phyloP scores from a whole-genome alignment of 2,329 filamentous ascomycete genomes.

The Aspergillus pseudotamarii region DNA sequence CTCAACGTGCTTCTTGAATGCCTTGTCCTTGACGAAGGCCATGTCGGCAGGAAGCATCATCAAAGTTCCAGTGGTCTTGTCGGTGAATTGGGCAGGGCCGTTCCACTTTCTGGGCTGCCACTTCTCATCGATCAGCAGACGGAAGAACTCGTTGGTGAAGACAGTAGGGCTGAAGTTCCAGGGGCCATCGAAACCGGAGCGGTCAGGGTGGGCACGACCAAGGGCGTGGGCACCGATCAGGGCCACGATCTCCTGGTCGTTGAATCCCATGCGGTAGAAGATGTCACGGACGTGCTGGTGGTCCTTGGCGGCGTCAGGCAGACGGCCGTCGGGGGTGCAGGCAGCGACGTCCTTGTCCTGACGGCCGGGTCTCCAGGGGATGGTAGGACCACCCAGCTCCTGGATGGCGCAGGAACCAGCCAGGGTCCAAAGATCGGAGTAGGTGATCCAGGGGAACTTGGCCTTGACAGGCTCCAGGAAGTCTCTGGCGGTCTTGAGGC shows the following conservation, averaged over 20 bases:
- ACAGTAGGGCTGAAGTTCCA: constrained; percentile 93
- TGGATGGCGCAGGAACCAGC: constrained; percentile 83
- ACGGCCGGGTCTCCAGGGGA: constrained; percentile 89
- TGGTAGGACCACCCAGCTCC: constrained; percentile 87
- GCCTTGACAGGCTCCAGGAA: constrained; percentile 91
- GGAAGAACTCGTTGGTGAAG: constrained; percentile 94
- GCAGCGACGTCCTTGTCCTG: constrained; percentile 74
- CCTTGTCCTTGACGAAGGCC: constrained; percentile 83
- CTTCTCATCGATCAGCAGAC: constrained; percentile 84
- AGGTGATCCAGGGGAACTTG: constrained; percentile 92
- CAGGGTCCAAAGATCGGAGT: constrained; percentile 97
- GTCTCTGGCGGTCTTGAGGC: constrained; percentile 80
- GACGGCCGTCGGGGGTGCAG: constrained; percentile 92
- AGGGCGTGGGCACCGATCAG: constrained; percentile 83
- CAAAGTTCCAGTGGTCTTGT: constrained; percentile 80
- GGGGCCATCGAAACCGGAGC: constrained; percentile 83
- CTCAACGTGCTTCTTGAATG: constrained; percentile 77
- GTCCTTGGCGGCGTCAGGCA: constrained; percentile 79
- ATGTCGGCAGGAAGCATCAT: constrained; percentile 99
- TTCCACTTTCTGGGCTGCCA: constrained; percentile 92
- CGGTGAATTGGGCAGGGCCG: constrained; percentile 87
- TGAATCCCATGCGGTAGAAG: constrained; percentile 97
- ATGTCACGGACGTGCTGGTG: constrained; percentile 83
- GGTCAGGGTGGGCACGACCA: constrained; percentile 86
- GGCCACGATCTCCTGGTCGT: constrained; percentile 94